A percentile compares a stretch with the other conserved stretches of the same genome.
phyloP scores from a whole-genome alignment of 805 yeast species.

The Zygosaccharomyces gambellarensis region DNA sequence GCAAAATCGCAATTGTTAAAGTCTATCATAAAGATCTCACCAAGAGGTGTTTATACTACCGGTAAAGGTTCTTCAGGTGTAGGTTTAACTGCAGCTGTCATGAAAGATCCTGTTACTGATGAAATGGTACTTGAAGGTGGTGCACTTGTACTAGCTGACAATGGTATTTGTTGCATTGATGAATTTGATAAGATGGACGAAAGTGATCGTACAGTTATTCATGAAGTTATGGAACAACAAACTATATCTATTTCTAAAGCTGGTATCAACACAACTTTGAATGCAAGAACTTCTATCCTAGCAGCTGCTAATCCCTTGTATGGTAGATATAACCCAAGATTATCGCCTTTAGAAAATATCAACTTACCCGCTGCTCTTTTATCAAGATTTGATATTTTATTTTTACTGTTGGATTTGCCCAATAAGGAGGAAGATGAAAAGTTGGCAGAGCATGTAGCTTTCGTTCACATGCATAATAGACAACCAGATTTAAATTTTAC shows the following conservation, averaged over 20 bases:
- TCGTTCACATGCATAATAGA: constrained; percentile 86
- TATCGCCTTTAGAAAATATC: constrained; percentile 92
- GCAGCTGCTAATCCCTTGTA: constrained; percentile 99
- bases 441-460: constrained; percentile 90
- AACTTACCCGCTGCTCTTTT: constrained; percentile 93
- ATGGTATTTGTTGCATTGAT: constrained; percentile 97
- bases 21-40: constrained; percentile 86
- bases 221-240: constrained; percentile 99
- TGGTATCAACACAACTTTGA: constrained; percentile 91
- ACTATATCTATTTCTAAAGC: constrained; percentile 97
- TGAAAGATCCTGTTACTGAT: constrained; percentile 98
- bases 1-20: constrained; percentile 95
- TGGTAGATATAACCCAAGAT: constrained; percentile 86
- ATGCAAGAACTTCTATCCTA: constrained; percentile 89
- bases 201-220: constrained; percentile 92
- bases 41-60: constrained; percentile 94
- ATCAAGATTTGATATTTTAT: constrained; percentile 90
- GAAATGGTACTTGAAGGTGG: constrained; percentile 99
- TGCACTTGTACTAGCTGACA: constrained; percentile 92
- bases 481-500: constrained; percentile 76
- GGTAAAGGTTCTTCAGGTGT: constrained; percentile 99
- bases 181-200: constrained; percentile 99
- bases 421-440: constrained; percentile 72
- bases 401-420: constrained; percentile 81
- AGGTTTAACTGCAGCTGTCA: constrained; percentile 97